Conservation (phyloP, 1,284 basidiomycete genomes). For the Moesziomyces parantarcticus region DNA sequence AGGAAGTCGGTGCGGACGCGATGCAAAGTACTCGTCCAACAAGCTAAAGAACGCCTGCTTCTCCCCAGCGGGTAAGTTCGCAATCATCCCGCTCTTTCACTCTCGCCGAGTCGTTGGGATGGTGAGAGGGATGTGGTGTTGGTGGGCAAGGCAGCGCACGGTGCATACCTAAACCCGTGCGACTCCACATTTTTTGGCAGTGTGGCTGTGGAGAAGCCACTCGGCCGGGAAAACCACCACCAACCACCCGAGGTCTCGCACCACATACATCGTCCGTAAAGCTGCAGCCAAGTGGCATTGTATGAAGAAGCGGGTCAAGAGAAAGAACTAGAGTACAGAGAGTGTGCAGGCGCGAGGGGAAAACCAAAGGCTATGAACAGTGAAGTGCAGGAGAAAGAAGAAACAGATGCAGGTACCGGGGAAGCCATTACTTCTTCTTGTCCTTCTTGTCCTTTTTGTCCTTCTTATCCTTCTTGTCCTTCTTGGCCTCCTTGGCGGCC, state of each 20-base stretch:
- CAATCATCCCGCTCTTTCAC: too few species aligned
- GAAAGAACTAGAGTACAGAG: constrained; percentile 38
- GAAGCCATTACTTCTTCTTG: constrained; percentile 22
- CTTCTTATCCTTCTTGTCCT: constrained; percentile 58
- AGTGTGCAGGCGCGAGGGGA: constrained; percentile 4
- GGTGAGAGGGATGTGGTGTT: neutral
- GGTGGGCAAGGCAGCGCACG: constrained; percentile 4
- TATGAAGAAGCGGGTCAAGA: too few species aligned
- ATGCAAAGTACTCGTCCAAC: constrained; percentile 61
- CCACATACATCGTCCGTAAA: too few species aligned
- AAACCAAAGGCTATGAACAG: constrained; percentile 18
- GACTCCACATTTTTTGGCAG: constrained; percentile 11
- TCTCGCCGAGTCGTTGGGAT: neutral
- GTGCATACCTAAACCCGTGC: constrained; percentile 6
- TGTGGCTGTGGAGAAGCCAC: constrained; percentile 6
- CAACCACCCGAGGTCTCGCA: too few species aligned
- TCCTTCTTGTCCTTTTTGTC: constrained; percentile 46
- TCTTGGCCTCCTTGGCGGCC: constrained; percentile 53
- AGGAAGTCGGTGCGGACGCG: constrained; percentile 50
- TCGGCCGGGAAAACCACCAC: constrained; percentile 11
- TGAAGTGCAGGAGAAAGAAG: neutral
- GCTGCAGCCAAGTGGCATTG: neutral
- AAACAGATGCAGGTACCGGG: neutral
- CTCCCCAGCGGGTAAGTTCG: constrained; percentile 34
- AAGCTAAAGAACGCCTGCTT: constrained; percentile 56